Percentiles rank a stretch among this genome's conserved stretches.
These are phyloP conservation scores for Dalechampia spathulata DNA, from an alignment of 441 rosid species.

Conservation along the genomic window DNA sequence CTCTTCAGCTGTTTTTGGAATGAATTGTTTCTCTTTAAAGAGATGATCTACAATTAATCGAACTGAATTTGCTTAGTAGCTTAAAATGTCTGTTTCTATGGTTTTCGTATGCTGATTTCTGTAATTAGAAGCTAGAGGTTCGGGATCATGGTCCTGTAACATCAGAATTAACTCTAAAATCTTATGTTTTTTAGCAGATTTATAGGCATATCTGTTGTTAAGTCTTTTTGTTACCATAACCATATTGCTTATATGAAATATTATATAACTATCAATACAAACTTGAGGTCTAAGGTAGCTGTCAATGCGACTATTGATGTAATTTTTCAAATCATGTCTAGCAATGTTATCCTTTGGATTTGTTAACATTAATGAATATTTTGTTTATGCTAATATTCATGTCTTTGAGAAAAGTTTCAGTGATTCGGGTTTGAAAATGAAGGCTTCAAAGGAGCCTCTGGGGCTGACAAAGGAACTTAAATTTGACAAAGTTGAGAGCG, in stretches of 20 bases:
- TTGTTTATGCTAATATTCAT: slow-evolving; percentile 17
- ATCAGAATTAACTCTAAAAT: neutral
- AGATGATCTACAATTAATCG: neutral
- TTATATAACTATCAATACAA: no score
- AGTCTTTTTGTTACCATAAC: no score
- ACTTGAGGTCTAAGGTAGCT: no score
- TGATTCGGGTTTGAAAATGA: slow-evolving; percentile 24
- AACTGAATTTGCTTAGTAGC: neutral
- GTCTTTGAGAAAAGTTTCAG: slow-evolving; percentile 22
- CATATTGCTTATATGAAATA: no score
- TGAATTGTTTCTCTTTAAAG: neutral
- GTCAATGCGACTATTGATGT: no score
- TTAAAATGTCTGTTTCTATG: neutral
- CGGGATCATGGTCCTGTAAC: neutral
- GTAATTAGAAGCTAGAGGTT: neutral
- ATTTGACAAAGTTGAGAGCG: slow-evolving; percentile 26
- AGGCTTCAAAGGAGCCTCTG: slow-evolving; percentile 35
- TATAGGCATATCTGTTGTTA: neutral
- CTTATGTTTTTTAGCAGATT: neutral
- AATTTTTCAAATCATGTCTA: no score
- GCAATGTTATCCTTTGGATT: neutral
- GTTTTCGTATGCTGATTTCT: neutral
- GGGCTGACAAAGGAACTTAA: slow-evolving; percentile 29
- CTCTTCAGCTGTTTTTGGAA: neutral
- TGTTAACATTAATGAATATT: slow-evolving; percentile 6